phyloP scores from a whole-genome alignment of 257 asterid species.

The Petunia secreta region DNA sequence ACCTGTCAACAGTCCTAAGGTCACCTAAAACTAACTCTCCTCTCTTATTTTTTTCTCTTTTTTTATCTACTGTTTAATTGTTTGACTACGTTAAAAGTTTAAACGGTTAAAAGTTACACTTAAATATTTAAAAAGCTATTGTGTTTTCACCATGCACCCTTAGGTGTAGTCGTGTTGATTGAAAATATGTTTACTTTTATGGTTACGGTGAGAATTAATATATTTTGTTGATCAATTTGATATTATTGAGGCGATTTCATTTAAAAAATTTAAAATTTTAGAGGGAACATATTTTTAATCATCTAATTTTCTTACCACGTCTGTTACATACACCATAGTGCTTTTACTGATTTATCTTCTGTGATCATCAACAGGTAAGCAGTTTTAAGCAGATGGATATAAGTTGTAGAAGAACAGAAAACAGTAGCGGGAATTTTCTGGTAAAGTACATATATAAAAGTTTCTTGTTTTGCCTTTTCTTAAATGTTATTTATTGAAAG shows the following conservation, averaged over 20 bases:
- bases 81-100: background rate
- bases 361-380: slow-evolving; percentile 44
- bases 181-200: background rate
- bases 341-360: background rate
- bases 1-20: slow-evolving; percentile 84
- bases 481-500: too few relatives aligned
- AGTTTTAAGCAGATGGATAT: slow-evolving; percentile 45
- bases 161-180: background rate
- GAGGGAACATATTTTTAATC: background rate
- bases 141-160: background rate
- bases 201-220: background rate
- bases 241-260: background rate
- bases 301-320: background rate
- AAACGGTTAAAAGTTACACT: background rate
- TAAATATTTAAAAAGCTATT: background rate
- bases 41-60: background rate
- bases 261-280: background rate
- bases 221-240: background rate
- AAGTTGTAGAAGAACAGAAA: slow-evolving; percentile 41
- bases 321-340: background rate
- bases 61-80: background rate
- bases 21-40: background rate
- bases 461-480: background rate
- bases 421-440: slow-evolving; percentile 37
- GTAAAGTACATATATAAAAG: slow-evolving; percentile 24